These are phyloP conservation scores for Sordariomycetes sp. DNA, from an alignment of 2,329 filamentous ascomycete species.

Conservation along the genomic window DNA sequence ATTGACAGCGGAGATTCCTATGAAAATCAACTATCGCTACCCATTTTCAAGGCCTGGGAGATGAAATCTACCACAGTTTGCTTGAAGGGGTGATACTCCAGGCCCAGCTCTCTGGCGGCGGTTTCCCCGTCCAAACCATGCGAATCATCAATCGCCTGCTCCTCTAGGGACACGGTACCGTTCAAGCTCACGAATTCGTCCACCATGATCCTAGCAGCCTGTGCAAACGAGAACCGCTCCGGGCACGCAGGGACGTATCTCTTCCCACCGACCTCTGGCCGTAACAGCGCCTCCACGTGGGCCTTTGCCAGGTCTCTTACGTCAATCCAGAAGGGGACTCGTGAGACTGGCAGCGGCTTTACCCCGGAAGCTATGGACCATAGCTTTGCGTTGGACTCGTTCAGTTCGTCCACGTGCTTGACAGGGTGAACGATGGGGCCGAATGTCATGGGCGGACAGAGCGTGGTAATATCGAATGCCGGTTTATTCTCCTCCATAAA, in stretches of 20 bases:
- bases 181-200: slow-evolving; percentile 23
- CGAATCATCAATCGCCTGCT: slow-evolving; percentile 20
- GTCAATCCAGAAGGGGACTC: slow-evolving; percentile 30
- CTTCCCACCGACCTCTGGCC: slow-evolving; percentile 19
- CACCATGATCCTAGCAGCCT: slow-evolving; percentile 26
- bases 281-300: slow-evolving; percentile 26
- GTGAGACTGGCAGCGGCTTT: slow-evolving; percentile 20
- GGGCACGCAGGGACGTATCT: slow-evolving; percentile 24
- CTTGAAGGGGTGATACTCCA: slow-evolving; percentile 19
- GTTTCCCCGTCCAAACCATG: slow-evolving; percentile 27
- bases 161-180: slow-evolving; percentile 15
- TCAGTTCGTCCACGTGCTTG: slow-evolving; percentile 17
- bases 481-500: slow-evolving; percentile 19
- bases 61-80: slow-evolving; percentile 21
- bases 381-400: slow-evolving; percentile 26
- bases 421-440: slow-evolving; percentile 28
- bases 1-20: not conserved
- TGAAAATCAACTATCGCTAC: not conserved
- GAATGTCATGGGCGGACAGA: slow-evolving; percentile 30
- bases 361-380: slow-evolving; percentile 23
- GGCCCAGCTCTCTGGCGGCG: slow-evolving; percentile 22
- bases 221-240: slow-evolving; percentile 29
- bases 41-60: slow-evolving; percentile 5
- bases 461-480: slow-evolving; percentile 26
- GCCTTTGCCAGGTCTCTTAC: slow-evolving; percentile 29